phyloP scores from a whole-genome alignment of 2,329 filamentous ascomycete species.

The Monilinia fructigena region DNA sequence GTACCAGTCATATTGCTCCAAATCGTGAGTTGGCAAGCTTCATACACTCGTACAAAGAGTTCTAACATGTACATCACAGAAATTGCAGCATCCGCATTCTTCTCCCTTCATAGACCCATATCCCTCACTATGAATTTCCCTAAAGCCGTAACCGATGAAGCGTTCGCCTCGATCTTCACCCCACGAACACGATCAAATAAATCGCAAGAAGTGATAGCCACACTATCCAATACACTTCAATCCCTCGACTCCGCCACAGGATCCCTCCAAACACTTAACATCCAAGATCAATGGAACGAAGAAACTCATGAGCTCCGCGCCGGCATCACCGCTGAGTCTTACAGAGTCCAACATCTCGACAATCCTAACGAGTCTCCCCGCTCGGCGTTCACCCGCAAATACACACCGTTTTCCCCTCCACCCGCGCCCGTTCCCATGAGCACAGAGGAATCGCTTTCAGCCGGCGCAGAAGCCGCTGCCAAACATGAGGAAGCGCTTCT shows the following conservation, averaged over 20 bases:
- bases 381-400: constrained; percentile 63
- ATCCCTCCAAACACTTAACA: constrained; percentile 18
- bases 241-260: constrained; percentile 59
- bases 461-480: constrained; percentile 42
- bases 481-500: constrained; percentile 40
- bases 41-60: neutral
- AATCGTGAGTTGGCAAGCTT: constrained; percentile 50
- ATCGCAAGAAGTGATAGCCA: constrained; percentile 62
- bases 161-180: constrained; percentile 83
- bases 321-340: constrained; percentile 47
- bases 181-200: constrained; percentile 51
- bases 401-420: constrained; percentile 82
- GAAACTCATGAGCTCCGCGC: constrained; percentile 42
- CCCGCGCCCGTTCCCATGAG: constrained; percentile 67
- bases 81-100: constrained; percentile 86
- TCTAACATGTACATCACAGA: constrained; percentile 53
- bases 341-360: constrained; percentile 52
- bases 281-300: constrained; percentile 35
- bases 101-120: constrained; percentile 92
- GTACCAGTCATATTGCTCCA: constrained; percentile 68
- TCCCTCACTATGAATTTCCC: constrained; percentile 82
- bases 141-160: constrained; percentile 65
- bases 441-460: constrained; percentile 41
- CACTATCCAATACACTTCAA: constrained; percentile 59
- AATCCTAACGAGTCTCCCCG: constrained; percentile 56